Evolutionary conservation across 495 filamentous ascomycete genomes (phyloP).

Genomic region (Ramalina intermedia): DNA sequence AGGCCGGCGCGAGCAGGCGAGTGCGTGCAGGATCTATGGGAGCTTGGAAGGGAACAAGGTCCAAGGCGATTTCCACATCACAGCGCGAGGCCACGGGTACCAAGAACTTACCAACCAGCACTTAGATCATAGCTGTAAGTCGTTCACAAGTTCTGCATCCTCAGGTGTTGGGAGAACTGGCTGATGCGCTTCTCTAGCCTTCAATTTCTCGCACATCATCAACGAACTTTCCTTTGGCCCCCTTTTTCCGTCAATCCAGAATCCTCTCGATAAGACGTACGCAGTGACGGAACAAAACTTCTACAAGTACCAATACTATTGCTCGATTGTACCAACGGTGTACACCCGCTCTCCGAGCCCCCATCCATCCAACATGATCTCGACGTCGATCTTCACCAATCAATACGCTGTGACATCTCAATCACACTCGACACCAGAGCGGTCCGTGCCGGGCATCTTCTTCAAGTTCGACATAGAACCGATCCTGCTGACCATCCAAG

Average conservation of each 20-base stretch:
- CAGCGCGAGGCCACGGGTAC: constrained; percentile 89
- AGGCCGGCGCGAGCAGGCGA: constrained; percentile 34
- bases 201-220: constrained; percentile 98
- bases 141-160: background rate
- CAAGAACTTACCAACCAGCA: constrained; percentile 56
- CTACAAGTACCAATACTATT: constrained; percentile 96
- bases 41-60: constrained; percentile 89
- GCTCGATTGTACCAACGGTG: constrained; percentile 90
- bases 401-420: constrained; percentile 96
- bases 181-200: constrained; percentile 35
- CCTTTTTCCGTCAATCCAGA: constrained; percentile 82
- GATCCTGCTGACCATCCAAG: constrained; percentile 70
- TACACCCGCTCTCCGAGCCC: constrained; percentile 45
- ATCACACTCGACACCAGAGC: constrained; percentile 50
- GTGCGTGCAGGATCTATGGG: constrained; percentile 77
- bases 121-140: constrained; percentile 68
- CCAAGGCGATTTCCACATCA: constrained; percentile 97
- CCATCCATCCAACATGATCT: constrained; percentile 14
- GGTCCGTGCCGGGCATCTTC: constrained; percentile 76
- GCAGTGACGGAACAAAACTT: constrained; percentile 63
- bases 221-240: constrained; percentile 93
- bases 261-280: constrained; percentile 86
- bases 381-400: constrained; percentile 67
- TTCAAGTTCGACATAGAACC: constrained; percentile 99
- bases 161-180: no score